phyloP scores from a whole-genome alignment of 768 basidiomycete genomes.

The Mycena filopes region DNA sequence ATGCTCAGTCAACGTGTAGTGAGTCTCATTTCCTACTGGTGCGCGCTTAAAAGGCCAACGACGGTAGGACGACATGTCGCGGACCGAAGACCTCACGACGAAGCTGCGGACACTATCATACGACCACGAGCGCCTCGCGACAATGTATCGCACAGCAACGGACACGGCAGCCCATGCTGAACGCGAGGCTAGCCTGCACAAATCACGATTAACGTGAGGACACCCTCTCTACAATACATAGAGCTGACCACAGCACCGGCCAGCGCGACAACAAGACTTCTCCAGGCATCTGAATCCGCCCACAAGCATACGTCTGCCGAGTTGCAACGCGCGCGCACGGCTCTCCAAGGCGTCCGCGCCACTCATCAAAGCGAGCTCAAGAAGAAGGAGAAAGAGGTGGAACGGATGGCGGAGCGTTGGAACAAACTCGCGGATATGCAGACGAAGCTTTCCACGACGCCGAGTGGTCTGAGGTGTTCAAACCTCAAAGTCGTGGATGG shows the following conservation, averaged over 20 bases:
- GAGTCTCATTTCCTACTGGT: constrained; percentile 42
- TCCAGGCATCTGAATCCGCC: constrained; percentile 68
- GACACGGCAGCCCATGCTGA: constrained; percentile 80
- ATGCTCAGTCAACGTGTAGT: constrained; percentile 85
- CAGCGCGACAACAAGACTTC: constrained; percentile 63
- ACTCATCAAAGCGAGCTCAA: constrained; percentile 78
- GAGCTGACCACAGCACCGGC: neutral
- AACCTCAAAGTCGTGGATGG: constrained; percentile 62
- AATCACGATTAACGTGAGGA: constrained; percentile 77
- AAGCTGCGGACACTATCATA: constrained; percentile 83
- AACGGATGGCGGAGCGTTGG: constrained; percentile 81
- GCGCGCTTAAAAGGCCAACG: neutral
- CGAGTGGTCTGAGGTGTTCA: constrained; percentile 65
- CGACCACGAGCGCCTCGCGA: constrained; percentile 79
- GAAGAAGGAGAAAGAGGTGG: constrained; percentile 84
- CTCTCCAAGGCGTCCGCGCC: constrained; percentile 74
- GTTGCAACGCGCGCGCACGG: constrained; percentile 76
- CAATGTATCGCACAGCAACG: constrained; percentile 67
- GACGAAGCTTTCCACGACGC: constrained; percentile 59
- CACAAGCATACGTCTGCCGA: constrained; percentile 79
- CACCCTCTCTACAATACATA: neutral
- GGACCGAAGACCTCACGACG: constrained; percentile 80
- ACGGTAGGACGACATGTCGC: constrained; percentile 73
- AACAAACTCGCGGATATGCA: constrained; percentile 76
- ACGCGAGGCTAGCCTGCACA: constrained; percentile 79